Evolutionary conservation across 257 asterid genomes (phyloP).

Genomic region (Jasminum sambac): DNA sequence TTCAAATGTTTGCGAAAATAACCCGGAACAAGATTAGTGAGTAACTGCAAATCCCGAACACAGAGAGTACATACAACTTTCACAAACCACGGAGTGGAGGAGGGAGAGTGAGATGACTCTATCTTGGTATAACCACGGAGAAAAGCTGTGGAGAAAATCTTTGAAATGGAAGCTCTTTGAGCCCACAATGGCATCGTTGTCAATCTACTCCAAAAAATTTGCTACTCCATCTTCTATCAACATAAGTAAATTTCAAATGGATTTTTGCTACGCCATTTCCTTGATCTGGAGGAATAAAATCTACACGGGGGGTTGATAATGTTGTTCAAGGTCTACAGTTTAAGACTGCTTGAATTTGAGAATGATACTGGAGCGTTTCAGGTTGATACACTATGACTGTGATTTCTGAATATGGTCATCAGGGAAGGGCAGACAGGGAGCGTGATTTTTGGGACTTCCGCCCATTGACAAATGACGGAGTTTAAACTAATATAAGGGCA

Average conservation of each 20-base stretch:
- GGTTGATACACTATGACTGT: background rate
- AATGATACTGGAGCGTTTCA: background rate
- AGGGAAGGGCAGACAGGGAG: background rate
- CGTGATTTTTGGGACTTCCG: background rate
- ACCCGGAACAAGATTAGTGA: constrained; percentile 45
- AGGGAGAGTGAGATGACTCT: constrained; percentile 36
- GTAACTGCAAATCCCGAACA: constrained; percentile 44
- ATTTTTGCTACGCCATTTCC: constrained; percentile 30
- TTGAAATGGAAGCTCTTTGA: constrained; percentile 50
- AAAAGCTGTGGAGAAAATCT: constrained; percentile 42
- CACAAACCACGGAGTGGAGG: constrained; percentile 64
- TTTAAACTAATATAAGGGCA: too few relatives aligned
- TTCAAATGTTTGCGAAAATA: constrained; percentile 62
- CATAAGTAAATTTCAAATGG: background rate
- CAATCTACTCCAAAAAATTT: constrained; percentile 10
- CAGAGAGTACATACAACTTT: constrained; percentile 82
- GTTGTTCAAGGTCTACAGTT: background rate
- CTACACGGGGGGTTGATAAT: background rate
- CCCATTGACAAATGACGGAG: too few relatives aligned
- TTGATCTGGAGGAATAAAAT: background rate
- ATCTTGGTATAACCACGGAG: constrained; percentile 44
- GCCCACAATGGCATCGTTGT: constrained; percentile 68
- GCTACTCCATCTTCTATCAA: background rate
- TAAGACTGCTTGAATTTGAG: background rate
- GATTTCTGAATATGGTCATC: background rate